Evolutionary conservation across 2,329 filamentous ascomycete genomes (phyloP), one percentile per base, ranked within the genome.

Genomic region (Beauveria australis): DNA sequence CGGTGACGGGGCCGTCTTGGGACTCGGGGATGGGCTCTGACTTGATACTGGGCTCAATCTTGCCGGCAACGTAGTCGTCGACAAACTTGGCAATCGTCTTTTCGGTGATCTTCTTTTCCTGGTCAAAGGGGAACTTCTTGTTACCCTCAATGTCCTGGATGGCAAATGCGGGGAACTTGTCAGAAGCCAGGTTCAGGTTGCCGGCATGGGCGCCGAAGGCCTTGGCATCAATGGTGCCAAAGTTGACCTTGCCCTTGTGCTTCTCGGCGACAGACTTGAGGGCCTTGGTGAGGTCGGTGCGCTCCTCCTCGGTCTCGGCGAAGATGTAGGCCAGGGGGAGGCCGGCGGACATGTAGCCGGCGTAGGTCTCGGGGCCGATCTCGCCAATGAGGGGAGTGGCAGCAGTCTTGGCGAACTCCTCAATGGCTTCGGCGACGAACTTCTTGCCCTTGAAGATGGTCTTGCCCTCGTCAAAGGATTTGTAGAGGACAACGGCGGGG

Each of bases 321-420:
- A 99, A 97, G 79, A 99, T 96, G 81, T 97, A 99, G 66, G 92
- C 94, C 65, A 99, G 87, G 63, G 94, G 94, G 67, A 97, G 83
- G 67, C 91, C 92, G 68, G 93, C 85, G 59, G 87, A 86, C 89
- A 97, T 99, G 84, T 99, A 99, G 72, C 83, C 86, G 63, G 89
- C 83, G 81, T 99, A 99, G 66, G 94, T 99, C 77, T 97, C 94
- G 64, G 94, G 94, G 69, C 93, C 93, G 68, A 99, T 89, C 80
- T 97, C 94, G 64, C 94, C 94, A 66, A 99, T 88, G 70, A 99
- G 81, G 65, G 94, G 94, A 63, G 89, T 96, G 67, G 92, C 87
- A 63, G 92, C 81, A 53, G 85, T 87, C 82, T 92, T 92, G 75
- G 89, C 86, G 78, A 96, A 99, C 67, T 82, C 82, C 72, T 86